phyloP scores from a whole-genome alignment of 305 asterid genomes.

The Galium porrigens region DNA sequence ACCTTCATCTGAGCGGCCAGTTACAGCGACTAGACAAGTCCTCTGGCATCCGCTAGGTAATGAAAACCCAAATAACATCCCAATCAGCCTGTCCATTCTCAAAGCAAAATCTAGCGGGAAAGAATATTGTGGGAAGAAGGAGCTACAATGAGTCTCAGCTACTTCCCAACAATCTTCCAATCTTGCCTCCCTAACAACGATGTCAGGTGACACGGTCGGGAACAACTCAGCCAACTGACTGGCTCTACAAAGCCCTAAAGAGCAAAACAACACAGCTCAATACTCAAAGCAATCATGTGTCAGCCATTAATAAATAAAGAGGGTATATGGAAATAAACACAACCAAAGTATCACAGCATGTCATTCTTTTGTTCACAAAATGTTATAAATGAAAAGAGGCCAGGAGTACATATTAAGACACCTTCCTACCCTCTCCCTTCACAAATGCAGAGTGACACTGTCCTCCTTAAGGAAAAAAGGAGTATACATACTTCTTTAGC shows the following conservation, averaged over 20 bases:
- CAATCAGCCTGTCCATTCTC: slow-evolving; percentile 66
- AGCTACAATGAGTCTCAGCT: slow-evolving; percentile 89
- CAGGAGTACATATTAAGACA: not conserved
- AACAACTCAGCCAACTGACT: slow-evolving; percentile 65
- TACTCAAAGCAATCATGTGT: not conserved
- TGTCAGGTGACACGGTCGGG: slow-evolving; percentile 53
- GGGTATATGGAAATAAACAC: not conserved
- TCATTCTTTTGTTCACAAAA: not conserved
- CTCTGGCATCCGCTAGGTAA: slow-evolving; percentile 69
- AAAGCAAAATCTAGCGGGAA: slow-evolving; percentile 71
- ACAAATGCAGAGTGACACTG: not conserved
- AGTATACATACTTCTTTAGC: not conserved
- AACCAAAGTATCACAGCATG: not conserved
- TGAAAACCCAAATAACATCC: slow-evolving; percentile 79
- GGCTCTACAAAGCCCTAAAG: slow-evolving; percentile 49
- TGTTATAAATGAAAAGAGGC: not conserved
- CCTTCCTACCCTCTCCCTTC: not conserved
- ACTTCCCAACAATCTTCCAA: slow-evolving; percentile 96
- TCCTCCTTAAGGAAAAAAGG: not conserved
- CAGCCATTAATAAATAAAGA: not conserved
- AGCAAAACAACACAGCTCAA: slow-evolving; percentile 4
- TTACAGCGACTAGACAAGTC: slow-evolving; percentile 73
- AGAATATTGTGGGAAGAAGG: slow-evolving; percentile 70
- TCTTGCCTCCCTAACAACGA: slow-evolving; percentile 73
- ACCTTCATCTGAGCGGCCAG: slow-evolving; percentile 37